Conservation (phyloP, 2,329 filamentous ascomycete genomes). For the Thelonectria rubi region DNA sequence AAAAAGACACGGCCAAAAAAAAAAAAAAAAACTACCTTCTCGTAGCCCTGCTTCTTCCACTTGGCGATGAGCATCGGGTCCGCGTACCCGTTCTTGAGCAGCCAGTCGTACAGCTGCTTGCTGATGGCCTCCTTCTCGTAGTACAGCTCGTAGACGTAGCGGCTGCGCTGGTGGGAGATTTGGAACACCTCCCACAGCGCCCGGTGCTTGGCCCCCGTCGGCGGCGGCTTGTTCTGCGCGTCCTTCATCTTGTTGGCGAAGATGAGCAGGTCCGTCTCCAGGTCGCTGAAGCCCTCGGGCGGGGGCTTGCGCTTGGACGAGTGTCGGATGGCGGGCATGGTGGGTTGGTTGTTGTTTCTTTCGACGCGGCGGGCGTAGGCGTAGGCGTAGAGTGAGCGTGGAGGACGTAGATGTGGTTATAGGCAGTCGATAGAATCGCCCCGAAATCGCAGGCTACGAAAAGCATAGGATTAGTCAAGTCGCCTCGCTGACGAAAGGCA, state of each 20-base stretch:
- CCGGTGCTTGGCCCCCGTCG: conserved; percentile 84
- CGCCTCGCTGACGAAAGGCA: conserved; percentile 36
- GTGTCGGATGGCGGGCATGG: conserved; percentile 81
- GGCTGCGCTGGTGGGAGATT: conserved; percentile 89
- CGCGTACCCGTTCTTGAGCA: conserved; percentile 95
- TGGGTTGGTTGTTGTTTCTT: not conserved
- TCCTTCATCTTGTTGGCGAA: conserved; percentile 95
- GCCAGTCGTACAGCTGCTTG: conserved; percentile 91
- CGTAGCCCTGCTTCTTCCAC: conserved; percentile 99
- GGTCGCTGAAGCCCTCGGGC: conserved; percentile 86
- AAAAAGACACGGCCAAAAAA: too few species aligned
- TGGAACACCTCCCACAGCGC: conserved; percentile 98
- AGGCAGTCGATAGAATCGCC: not conserved
- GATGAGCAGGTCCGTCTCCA: conserved; percentile 85
- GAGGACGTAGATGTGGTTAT: not conserved
- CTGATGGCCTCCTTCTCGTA: conserved; percentile 97
- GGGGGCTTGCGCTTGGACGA: conserved; percentile 82
- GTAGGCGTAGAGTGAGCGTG: not conserved
- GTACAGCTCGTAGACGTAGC: conserved; percentile 97
- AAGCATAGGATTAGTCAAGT: conserved; percentile 9
- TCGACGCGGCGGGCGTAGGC: not conserved
- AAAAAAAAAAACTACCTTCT: conserved; percentile 79
- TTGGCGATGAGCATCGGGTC: conserved; percentile 97
- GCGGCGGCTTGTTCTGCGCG: conserved; percentile 88
- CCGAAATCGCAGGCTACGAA: conserved; percentile 17